phyloP scores from a whole-genome alignment of 345 rosid species.

The Leavenworthia alabamica region DNA sequence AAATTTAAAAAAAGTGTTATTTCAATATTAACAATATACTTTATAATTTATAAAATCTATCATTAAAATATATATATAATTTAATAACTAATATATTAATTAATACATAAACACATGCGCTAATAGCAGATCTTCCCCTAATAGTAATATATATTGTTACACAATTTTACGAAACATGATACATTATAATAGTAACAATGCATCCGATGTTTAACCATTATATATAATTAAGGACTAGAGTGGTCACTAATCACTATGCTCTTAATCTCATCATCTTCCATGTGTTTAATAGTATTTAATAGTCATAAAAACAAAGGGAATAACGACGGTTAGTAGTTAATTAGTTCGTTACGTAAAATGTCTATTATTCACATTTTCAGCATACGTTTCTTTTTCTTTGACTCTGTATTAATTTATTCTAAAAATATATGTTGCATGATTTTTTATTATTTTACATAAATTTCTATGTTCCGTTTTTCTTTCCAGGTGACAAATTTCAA shows the following conservation, averaged over 20 bases:
- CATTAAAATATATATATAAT: too few relatives aligned
- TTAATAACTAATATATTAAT: too few relatives aligned
- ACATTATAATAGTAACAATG: background rate
- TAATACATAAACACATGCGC: too few relatives aligned
- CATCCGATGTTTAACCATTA: background rate
- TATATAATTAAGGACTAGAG: background rate
- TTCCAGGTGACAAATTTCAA: constrained; percentile 65
- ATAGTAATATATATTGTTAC: too few relatives aligned
- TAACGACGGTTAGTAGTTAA: background rate
- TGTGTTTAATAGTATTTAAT: background rate
- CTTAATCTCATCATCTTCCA: background rate
- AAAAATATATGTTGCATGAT: background rate
- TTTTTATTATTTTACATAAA: background rate
- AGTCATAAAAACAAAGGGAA: background rate
- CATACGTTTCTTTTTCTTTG: background rate
- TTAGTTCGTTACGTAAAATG: background rate
- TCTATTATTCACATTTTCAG: too few relatives aligned
- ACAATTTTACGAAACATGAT: background rate
- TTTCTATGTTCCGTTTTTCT: background rate
- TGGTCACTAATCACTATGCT: background rate
- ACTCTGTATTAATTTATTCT: background rate
- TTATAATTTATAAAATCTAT: too few relatives aligned
- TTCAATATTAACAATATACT: too few relatives aligned
- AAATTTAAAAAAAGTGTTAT: too few relatives aligned
- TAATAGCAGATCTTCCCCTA: too few relatives aligned